Conservation (phyloP, 1,284 basidiomycete genomes). For the Ustilago xerochloae region DNA sequence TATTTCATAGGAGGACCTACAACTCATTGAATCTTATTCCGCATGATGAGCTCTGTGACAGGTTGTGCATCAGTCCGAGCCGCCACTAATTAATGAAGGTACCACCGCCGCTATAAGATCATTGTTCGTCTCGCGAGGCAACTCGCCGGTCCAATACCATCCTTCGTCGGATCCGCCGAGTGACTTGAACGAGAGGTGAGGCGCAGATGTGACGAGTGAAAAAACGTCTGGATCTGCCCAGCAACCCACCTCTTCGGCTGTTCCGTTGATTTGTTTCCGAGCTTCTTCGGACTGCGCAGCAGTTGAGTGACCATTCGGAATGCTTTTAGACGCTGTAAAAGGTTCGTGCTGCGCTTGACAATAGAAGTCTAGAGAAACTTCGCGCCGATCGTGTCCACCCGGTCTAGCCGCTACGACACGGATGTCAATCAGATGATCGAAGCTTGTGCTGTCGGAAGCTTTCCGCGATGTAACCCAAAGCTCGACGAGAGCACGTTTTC, state of each 20-base stretch:
- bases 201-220: conserved; percentile 20
- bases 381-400: conserved; percentile 39
- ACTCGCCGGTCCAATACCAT: conserved; percentile 36
- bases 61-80: not conserved
- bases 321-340: not conserved
- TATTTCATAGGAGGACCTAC: no score
- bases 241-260: conserved; percentile 24
- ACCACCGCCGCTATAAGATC: not conserved
- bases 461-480: conserved; percentile 17
- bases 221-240: conserved; percentile 44
- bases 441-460: no score
- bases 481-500: conserved; percentile 21
- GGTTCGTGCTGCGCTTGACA: conserved; percentile 35
- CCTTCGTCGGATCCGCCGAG: conserved; percentile 9
- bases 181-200: conserved; percentile 27
- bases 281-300: not conserved
- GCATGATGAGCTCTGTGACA: not conserved
- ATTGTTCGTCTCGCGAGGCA: conserved; percentile 27
- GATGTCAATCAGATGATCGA: conserved; percentile 18
- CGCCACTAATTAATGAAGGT: conserved; percentile 1
- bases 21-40: no score
- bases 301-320: not conserved
- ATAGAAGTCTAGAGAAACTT: conserved; percentile 40
- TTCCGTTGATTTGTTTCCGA: not conserved
- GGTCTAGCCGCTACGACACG: conserved; percentile 33